A percentile compares a stretch with the other conserved stretches of the same genome.
Conservation (phyloP, 164 flowering plant genomes). For the Euptelea pleiosperma region DNA sequence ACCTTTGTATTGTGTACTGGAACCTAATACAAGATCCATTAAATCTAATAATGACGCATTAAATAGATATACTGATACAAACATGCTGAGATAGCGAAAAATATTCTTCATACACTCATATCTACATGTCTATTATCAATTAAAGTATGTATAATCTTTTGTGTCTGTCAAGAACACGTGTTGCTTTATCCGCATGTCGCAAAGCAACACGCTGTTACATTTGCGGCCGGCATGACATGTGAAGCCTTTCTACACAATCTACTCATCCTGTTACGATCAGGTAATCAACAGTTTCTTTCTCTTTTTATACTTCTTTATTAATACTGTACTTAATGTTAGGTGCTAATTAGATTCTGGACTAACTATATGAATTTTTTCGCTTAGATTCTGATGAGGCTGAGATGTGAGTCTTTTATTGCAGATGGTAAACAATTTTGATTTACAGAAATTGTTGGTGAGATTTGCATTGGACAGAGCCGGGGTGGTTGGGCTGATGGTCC, state of each 20-base stretch:
- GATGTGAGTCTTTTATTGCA: slow-evolving; percentile 20
- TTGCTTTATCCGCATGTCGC: no score
- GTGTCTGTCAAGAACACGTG: no score
- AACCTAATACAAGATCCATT: no score
- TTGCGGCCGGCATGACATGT: slow-evolving; percentile 93
- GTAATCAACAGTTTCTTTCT: slow-evolving; percentile 24
- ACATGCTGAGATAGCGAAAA: no score
- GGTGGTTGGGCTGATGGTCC: slow-evolving; percentile 98
- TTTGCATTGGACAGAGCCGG: slow-evolving; percentile 99
- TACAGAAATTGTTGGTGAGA: slow-evolving; percentile 93
- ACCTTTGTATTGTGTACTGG: no score
- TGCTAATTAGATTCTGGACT: neutral
- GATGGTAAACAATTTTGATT: slow-evolving; percentile 93
- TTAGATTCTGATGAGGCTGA: neutral
- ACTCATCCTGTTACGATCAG: slow-evolving; percentile 96
- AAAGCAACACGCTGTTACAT: slow-evolving; percentile 97
- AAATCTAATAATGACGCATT: no score
- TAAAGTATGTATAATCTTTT: no score
- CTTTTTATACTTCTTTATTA: neutral
- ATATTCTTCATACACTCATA: no score
- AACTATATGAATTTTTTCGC: neutral
- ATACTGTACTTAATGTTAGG: neutral
- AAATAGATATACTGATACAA: no score
- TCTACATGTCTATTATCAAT: no score
- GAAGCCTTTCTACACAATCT: slow-evolving; percentile 94